Percentiles rank a stretch among this genome's conserved stretches.
These are phyloP conservation scores for Groenewaldozyma salmanticensis DNA, from an alignment of 805 yeast species.

Conservation along the genomic window DNA sequence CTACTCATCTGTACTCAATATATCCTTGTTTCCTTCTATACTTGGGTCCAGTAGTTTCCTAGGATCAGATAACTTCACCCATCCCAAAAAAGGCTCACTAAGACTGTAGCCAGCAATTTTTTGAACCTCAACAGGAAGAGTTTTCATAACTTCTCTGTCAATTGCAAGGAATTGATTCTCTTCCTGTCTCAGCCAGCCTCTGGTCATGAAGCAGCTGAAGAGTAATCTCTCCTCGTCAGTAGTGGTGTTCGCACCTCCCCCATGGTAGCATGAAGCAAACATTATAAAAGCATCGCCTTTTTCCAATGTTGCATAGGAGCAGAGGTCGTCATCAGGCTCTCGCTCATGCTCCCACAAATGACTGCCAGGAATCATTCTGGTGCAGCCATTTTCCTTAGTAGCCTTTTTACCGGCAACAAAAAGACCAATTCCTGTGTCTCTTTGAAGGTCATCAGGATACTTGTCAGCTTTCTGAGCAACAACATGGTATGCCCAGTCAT, in stretches of 20 bases:
- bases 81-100: slow-evolving; percentile 4
- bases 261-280: slow-evolving; percentile 7
- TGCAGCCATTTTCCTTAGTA: slow-evolving; percentile 4
- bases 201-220: slow-evolving; percentile 3
- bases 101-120: slow-evolving; percentile 1
- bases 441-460: no score
- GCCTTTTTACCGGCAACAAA: slow-evolving; percentile 5
- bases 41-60: slow-evolving; percentile 1
- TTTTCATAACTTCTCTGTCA: neutral
- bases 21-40: slow-evolving; percentile 1
- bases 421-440: slow-evolving; percentile 4
- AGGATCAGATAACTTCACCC: slow-evolving; percentile 2
- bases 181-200: slow-evolving; percentile 6
- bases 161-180: slow-evolving; percentile 4
- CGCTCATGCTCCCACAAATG: slow-evolving; percentile 5
- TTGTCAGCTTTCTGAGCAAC: neutral
- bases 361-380: slow-evolving; percentile 5
- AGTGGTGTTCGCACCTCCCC: slow-evolving; percentile 6
- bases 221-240: slow-evolving; percentile 4
- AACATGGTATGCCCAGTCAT: slow-evolving; percentile 4
- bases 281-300: slow-evolving; percentile 5
- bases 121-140: slow-evolving; percentile 2
- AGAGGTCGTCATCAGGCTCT: slow-evolving; percentile 4
- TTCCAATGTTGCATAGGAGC: slow-evolving; percentile 1
- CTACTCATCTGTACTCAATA: neutral